Percentiles rank a stretch among this genome's conserved stretches.
These are phyloP conservation scores for Phytophthora multivora DNA, from an alignment of 352 stramenopile species.

Conservation along the genomic window DNA sequence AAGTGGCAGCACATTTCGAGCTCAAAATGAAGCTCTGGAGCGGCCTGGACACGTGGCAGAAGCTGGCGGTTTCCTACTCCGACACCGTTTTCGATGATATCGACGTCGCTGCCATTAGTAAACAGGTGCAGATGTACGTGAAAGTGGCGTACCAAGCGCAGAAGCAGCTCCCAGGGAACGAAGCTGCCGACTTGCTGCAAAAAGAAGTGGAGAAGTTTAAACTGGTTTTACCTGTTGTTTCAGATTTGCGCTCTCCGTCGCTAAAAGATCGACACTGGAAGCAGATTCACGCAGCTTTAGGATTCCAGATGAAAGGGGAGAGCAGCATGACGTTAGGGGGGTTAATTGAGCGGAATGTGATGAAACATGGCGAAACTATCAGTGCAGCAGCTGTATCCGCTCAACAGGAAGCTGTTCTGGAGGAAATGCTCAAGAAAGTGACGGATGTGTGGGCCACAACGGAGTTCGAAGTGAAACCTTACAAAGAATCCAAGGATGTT, in stretches of 20 bases:
- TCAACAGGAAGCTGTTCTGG: conserved; percentile 91
- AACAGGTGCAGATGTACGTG: conserved; percentile 89
- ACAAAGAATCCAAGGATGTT: conserved; percentile 94
- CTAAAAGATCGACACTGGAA: conserved; percentile 82
- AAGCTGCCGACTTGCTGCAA: conserved; percentile 82
- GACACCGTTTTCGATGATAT: conserved; percentile 89
- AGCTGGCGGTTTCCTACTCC: conserved; percentile 75
- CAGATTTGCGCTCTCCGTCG: conserved; percentile 64
- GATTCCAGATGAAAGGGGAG: conserved; percentile 90
- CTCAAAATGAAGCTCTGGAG: conserved; percentile 93
- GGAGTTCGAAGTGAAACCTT: conserved; percentile 93
- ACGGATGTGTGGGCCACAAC: conserved; percentile 86
- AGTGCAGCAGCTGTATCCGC: conserved; percentile 83
- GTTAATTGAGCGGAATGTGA: conserved; percentile 89
- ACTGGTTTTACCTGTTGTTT: conserved; percentile 79
- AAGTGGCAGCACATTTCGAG: conserved; percentile 84
- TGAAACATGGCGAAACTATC: conserved; percentile 88
- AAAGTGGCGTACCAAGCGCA: conserved; percentile 88
- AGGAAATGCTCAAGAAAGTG: conserved; percentile 95
- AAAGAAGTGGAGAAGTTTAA: conserved; percentile 91
- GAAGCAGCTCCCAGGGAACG: conserved; percentile 88
- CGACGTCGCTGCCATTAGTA: conserved; percentile 87
- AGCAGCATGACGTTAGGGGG: conserved; percentile 80
- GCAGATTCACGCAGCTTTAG: conserved; percentile 77
- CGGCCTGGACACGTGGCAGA: conserved; percentile 84